These are phyloP conservation scores for Musa beccarii DNA, from an alignment of 176 grass and related monocot genomes.

Conservation along the genomic window DNA sequence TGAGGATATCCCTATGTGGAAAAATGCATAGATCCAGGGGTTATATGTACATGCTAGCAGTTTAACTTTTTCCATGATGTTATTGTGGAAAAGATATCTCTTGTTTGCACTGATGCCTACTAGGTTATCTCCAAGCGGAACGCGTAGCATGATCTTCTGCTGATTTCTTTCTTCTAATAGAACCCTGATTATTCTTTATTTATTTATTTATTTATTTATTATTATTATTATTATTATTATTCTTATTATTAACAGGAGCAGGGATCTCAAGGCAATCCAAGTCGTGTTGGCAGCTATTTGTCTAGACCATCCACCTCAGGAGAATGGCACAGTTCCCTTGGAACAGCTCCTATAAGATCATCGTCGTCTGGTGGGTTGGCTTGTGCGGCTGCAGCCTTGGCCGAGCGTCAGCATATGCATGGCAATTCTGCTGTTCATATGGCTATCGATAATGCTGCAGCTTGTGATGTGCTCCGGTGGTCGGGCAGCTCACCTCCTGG, in stretches of 20 bases:
- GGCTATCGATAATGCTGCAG: conserved; percentile 2
- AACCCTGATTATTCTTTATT: background rate
- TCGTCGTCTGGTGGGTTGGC: conserved; percentile 50
- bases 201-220: background rate
- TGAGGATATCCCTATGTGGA: no score
- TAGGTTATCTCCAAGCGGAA: no score
- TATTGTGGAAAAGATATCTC: no score
- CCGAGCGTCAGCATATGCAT: conserved; percentile 57
- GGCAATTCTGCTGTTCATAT: conserved; percentile 9
- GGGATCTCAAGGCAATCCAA: conserved; percentile 37
- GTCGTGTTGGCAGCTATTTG: conserved; percentile 1
- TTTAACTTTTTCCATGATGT: no score
- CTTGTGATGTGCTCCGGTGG: conserved; percentile 21
- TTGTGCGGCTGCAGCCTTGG: conserved; percentile 62
- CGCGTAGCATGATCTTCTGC: no score
- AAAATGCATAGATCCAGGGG: no score
- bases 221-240: background rate
- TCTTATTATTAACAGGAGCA: conserved; percentile 45
- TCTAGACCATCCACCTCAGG: conserved; percentile 14
- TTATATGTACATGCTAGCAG: no score
- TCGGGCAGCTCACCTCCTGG: conserved; percentile 30
- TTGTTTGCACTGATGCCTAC: no score
- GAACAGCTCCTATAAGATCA: conserved; percentile 19
- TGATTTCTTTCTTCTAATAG: no score
- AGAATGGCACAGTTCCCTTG: conserved; percentile 12